These are phyloP conservation scores for Diplodia sapinea DNA, from an alignment of 2,329 filamentous ascomycete genomes.

Conservation along the genomic window DNA sequence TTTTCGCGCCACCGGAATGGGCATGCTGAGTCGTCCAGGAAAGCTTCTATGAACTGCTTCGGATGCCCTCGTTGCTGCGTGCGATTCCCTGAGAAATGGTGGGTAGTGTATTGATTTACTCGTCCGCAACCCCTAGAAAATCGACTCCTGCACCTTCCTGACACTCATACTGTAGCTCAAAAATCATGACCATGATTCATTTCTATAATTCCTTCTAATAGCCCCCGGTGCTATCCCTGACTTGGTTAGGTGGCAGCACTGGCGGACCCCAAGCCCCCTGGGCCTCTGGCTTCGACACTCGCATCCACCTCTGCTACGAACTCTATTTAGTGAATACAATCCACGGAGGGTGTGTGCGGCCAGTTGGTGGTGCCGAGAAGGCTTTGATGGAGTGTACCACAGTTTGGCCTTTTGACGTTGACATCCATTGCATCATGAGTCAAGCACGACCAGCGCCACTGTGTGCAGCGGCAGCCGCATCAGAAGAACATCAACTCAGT, in stretches of 20 bases:
- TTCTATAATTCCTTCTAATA: background rate
- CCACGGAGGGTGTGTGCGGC: background rate
- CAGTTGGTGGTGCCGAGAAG: background rate
- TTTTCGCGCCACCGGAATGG: constrained; percentile 4
- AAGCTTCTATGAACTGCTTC: background rate
- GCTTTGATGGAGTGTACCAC: background rate
- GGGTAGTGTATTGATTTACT: background rate
- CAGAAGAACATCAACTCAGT: background rate
- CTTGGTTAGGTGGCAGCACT: background rate
- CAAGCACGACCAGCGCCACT: background rate
- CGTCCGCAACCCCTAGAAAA: background rate
- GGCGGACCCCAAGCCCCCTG: background rate
- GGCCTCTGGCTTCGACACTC: background rate
- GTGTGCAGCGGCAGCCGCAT: no score
- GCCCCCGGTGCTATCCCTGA: background rate
- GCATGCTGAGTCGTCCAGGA: background rate
- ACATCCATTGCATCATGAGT: background rate
- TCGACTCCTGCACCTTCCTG: background rate
- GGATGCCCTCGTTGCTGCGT: background rate
- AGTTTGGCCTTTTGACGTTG: background rate
- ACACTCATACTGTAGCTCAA: background rate
- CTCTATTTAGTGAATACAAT: no score
- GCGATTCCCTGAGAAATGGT: background rate
- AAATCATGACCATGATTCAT: background rate
- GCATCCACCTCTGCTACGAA: no score